These are phyloP conservation scores for Leccinum variicolor DNA, from an alignment of 768 basidiomycete genomes.

Conservation along the genomic window DNA sequence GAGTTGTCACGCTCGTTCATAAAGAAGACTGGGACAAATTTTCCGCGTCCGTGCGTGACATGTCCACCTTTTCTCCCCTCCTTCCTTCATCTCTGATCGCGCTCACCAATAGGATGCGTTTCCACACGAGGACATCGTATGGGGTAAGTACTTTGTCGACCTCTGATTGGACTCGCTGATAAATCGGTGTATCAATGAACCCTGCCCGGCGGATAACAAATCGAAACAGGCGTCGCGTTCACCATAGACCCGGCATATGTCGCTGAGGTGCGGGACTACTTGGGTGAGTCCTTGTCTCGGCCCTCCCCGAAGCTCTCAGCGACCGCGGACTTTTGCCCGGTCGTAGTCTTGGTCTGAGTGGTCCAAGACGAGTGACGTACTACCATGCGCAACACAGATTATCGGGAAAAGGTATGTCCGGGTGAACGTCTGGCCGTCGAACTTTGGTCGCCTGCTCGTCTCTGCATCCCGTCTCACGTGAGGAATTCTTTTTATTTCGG, in stretches of 20 bases:
- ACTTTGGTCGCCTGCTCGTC: not conserved
- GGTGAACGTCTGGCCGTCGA: not conserved
- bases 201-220: not conserved
- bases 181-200: not conserved
- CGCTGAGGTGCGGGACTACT: conserved; percentile 74
- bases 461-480: not conserved
- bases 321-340: not conserved
- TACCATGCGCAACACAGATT: conserved; percentile 43
- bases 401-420: conserved; percentile 71
- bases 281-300: conserved; percentile 52
- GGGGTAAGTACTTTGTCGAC: conserved; percentile 55
- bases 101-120: conserved; percentile 24
- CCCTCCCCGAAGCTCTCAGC: not conserved
- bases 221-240: conserved; percentile 69
- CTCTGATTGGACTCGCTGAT: not conserved
- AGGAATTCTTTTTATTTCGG: not conserved
- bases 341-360: not conserved
- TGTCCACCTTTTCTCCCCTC: not conserved
- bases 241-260: conserved; percentile 78
- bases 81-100: not conserved
- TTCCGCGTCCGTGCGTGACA: conserved; percentile 54
- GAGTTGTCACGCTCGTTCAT: conserved; percentile 87
- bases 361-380: not conserved
- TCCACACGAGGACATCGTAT: conserved; percentile 38
- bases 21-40: conserved; percentile 85